These are phyloP conservation scores for Kluyveromyces nonfermentans DNA, from an alignment of 805 yeast genomes.

Conservation along the genomic window DNA sequence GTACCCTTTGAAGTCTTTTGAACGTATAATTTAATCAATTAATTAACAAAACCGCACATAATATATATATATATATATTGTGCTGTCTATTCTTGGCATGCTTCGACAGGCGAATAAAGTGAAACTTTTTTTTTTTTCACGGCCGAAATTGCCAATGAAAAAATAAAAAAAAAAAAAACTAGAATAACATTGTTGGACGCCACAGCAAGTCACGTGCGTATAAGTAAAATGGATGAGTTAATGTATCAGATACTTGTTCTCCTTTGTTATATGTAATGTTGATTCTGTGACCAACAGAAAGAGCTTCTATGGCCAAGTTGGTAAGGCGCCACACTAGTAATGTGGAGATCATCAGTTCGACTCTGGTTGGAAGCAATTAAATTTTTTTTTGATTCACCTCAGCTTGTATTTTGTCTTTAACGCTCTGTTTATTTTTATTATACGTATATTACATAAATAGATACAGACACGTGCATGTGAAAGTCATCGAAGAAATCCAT, in stretches of 20 bases:
- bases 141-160: background rate
- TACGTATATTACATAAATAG: no score
- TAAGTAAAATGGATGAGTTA: no score
- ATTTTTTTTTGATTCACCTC: constrained; percentile 16
- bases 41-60: no score
- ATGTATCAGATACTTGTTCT: no score
- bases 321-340: constrained; percentile 87
- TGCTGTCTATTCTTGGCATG: background rate
- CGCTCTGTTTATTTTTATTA: no score
- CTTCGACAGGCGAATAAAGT: background rate
- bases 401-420: no score
- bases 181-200: background rate
- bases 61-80: no score
- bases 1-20: background rate
- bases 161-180: no score
- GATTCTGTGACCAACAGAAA: background rate
- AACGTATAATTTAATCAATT: no score
- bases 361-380: constrained; percentile 68
- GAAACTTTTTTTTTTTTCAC: background rate
- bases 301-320: constrained; percentile 55
- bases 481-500: constrained; percentile 2
- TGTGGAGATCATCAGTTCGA: constrained; percentile 80
- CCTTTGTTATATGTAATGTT: no score
- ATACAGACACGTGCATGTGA: no score
- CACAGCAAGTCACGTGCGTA: background rate